Evolutionary conservation across 495 filamentous ascomycete species (phyloP).

Genomic region (Extremus antarcticus): DNA sequence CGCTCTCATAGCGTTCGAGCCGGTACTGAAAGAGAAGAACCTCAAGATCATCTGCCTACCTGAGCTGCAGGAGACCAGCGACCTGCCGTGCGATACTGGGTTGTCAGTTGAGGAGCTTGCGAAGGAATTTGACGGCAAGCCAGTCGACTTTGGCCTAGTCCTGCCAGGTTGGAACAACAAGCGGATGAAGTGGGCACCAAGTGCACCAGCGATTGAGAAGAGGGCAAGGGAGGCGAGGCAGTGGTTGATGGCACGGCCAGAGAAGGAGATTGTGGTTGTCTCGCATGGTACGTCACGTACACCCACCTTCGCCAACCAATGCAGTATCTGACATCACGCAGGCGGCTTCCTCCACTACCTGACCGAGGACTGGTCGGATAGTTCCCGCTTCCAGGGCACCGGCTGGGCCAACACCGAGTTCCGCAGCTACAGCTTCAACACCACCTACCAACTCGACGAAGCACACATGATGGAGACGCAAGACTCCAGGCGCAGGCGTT

Average conservation of each 20-base stretch:
- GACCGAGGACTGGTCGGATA: slow-evolving; percentile 69
- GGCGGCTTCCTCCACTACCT: slow-evolving; percentile 63
- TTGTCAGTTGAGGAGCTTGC: slow-evolving; percentile 41
- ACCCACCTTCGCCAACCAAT: too few species aligned
- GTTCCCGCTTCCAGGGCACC: slow-evolving; percentile 42
- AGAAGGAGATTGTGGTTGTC: slow-evolving; percentile 59
- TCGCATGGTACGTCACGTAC: slow-evolving; percentile 41
- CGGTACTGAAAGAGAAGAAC: slow-evolving; percentile 40
- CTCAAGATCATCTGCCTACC: slow-evolving; percentile 57
- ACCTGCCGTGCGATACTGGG: slow-evolving; percentile 72
- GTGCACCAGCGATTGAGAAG: slow-evolving; percentile 43
- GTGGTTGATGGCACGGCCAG: slow-evolving; percentile 50
- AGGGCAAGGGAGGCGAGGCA: slow-evolving; percentile 55
- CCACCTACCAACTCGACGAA: slow-evolving; percentile 38
- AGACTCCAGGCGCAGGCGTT: slow-evolving; percentile 46
- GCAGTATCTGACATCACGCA: background rate
- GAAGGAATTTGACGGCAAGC: slow-evolving; percentile 46
- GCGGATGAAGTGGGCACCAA: slow-evolving; percentile 48
- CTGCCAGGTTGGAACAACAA: slow-evolving; percentile 57
- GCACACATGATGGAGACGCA: slow-evolving; percentile 50
- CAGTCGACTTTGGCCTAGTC: slow-evolving; percentile 54
- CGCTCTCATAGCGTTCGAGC: slow-evolving; percentile 56
- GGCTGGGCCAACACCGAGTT: slow-evolving; percentile 81
- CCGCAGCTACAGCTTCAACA: slow-evolving; percentile 56
- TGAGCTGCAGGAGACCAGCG: slow-evolving; percentile 70